These are phyloP conservation scores for Mycena galopus DNA, from an alignment of 768 basidiomycete genomes.

Conservation along the genomic window DNA sequence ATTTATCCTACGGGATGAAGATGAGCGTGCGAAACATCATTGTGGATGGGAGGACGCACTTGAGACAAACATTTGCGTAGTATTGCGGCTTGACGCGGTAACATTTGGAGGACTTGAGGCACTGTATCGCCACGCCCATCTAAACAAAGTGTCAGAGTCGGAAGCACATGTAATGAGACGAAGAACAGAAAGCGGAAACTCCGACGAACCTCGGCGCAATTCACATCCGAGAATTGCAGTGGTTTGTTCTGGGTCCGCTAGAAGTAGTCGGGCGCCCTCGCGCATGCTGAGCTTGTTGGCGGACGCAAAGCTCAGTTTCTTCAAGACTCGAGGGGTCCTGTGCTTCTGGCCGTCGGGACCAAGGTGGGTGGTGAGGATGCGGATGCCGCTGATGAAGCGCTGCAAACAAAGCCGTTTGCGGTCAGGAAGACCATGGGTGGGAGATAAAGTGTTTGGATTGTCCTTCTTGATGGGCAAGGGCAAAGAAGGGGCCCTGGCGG, in stretches of 20 bases:
- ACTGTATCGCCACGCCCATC: too few relatives aligned
- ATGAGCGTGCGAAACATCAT: conserved; percentile 3
- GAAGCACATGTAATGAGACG: not conserved
- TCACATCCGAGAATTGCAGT: too few relatives aligned
- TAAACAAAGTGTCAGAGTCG: too few relatives aligned
- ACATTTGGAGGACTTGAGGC: conserved; percentile 76
- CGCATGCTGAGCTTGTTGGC: conserved; percentile 57
- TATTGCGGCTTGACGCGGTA: conserved; percentile 74
- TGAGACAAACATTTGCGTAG: too few relatives aligned
- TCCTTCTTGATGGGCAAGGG: conserved; percentile 60
- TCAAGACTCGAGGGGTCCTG: conserved; percentile 60
- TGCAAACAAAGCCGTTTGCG: too few relatives aligned
- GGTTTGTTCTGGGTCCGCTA: too few relatives aligned
- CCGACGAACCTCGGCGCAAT: conserved; percentile 53
- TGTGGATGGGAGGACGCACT: conserved; percentile 63
- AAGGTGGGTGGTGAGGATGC: conserved; percentile 43
- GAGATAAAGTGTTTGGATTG: too few relatives aligned
- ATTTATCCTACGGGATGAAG: conserved; percentile 61
- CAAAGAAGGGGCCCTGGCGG: conserved; percentile 52
- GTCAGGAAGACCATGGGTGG: too few relatives aligned
- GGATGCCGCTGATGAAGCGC: too few relatives aligned
- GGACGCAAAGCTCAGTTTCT: conserved; percentile 57
- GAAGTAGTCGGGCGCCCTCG: too few relatives aligned
- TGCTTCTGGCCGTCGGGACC: conserved; percentile 32
- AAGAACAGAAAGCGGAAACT: not conserved